These are phyloP conservation scores for Fremontodendron californicum DNA, from an alignment of 345 rosid genomes.

Conservation along the genomic window DNA sequence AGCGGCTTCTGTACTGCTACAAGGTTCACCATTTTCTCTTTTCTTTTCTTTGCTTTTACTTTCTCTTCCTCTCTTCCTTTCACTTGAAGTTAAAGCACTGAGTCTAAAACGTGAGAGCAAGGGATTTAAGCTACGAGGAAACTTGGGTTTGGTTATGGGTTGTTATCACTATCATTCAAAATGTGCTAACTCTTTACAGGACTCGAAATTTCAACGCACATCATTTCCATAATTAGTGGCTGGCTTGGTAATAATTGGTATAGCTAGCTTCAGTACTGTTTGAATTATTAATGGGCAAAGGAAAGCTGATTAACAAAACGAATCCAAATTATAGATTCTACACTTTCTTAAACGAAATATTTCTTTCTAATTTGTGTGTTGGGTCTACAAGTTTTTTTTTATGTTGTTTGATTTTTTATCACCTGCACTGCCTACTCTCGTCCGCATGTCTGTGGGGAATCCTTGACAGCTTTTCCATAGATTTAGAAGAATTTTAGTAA, in stretches of 20 bases:
- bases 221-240: not conserved
- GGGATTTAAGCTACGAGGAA: not conserved
- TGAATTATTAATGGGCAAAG: not conserved
- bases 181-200: no score
- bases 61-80: no score
- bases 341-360: constrained; percentile 33
- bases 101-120: not conserved
- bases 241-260: no score
- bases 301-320: not conserved
- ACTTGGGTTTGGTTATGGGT: constrained; percentile 56
- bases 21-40: constrained; percentile 62
- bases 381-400: not conserved
- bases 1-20: constrained; percentile 83
- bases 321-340: not conserved
- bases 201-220: not conserved
- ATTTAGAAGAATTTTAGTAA: not conserved
- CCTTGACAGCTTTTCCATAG: not conserved
- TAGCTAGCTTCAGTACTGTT: not conserved
- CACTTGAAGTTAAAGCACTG: no score
- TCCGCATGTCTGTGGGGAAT: not conserved
- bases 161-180: constrained; percentile 32
- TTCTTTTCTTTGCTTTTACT: not conserved
- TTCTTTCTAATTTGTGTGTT: not conserved
- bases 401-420: constrained; percentile 39
- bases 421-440: constrained; percentile 49